Conservation (phyloP, 2,329 filamentous ascomycete genomes). For the Lachnellula cervina region DNA sequence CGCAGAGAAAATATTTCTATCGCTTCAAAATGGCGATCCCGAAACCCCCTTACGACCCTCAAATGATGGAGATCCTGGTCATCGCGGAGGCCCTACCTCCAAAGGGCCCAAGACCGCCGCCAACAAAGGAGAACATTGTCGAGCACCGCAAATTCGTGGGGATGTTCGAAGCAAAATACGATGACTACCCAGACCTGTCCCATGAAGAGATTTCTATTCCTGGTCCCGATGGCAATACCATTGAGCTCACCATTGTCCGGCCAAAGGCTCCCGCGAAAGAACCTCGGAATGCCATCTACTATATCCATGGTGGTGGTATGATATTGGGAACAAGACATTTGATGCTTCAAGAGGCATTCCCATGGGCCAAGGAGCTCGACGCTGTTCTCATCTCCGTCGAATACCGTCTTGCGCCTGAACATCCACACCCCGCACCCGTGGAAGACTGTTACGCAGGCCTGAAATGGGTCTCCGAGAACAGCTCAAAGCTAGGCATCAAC, state of each 20-base stretch:
- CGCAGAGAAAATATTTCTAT: too few relatives aligned
- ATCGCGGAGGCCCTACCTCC: not conserved
- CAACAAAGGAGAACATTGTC: not conserved
- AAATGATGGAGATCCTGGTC: not conserved
- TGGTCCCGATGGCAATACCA: slow-evolving; percentile 6
- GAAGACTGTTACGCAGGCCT: slow-evolving; percentile 43
- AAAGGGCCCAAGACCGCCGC: not conserved
- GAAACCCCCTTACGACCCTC: not conserved
- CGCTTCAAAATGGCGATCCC: not conserved
- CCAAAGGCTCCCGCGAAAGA: not conserved
- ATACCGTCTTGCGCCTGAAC: slow-evolving; percentile 16
- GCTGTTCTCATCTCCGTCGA: slow-evolving; percentile 41
- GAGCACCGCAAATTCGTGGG: not conserved
- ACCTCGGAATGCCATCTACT: slow-evolving; percentile 22
- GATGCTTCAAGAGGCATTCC: slow-evolving; percentile 36
- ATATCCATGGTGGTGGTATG: slow-evolving; percentile 49
- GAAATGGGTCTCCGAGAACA: slow-evolving; percentile 38
- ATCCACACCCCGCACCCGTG: slow-evolving; percentile 4
- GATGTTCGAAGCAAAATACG: not conserved
- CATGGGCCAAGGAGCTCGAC: slow-evolving; percentile 41
- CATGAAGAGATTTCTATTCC: slow-evolving; percentile 7
- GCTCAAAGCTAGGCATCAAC: slow-evolving; percentile 37
- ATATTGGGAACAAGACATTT: slow-evolving; percentile 13
- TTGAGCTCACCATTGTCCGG: slow-evolving; percentile 9
- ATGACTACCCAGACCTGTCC: slow-evolving; percentile 1